Base-by-base conservation (phyloP, 2,329 filamentous ascomycete genomes). In the Aspergillus bombycis region DNA sequence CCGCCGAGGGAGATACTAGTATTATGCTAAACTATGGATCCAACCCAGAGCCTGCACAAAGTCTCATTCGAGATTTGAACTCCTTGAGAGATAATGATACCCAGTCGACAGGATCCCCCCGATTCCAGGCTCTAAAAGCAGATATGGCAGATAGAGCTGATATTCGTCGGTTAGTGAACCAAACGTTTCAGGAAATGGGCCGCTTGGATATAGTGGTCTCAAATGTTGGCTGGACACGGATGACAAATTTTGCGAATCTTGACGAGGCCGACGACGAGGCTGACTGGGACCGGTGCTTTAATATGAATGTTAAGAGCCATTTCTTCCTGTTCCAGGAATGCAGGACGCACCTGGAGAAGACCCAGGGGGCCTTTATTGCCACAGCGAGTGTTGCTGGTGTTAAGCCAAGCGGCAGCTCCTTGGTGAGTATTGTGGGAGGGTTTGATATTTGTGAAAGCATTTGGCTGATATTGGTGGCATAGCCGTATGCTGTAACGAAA, bases 361-460 rank as follows among this genome's bases (percentile, higher is more conserved):
- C 79, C 0, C 83, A 88, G 62, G 88, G 88, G 1, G 79, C 80
- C 0, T 91, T 91, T 67, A 83, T 91, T 66, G 87, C 84, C 1
- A 90, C 88, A 0, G 87, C 89, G 0, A 88, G 84, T 52, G 70
- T 90, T 28, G 89, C 89, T 0, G 89, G 88, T 0, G 84, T 91
- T 2, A 87, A 84, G 69, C 84, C 86, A 0, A 86, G 83, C 63
- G 89, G 89, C 1, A 90, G 87, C 65, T 85, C 84, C 2, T 72
- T 90, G 67, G 63, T 65, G 38, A n/a, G 38, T 41, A 41, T 41
- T 19, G 8, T n/a, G 7, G 19, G 8, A 7, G 38, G 7, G 6
- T 8, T 19, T 41, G 38, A n/a, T 41, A 41, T n/a, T 2, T 3
- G 14, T 14, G 16, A n/a, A n/a, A 9, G 14, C 2, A 19, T 9